Evolutionary conservation across 352 stramenopile genomes (phyloP).

Genomic region (Elongisporangium undulatum): DNA sequence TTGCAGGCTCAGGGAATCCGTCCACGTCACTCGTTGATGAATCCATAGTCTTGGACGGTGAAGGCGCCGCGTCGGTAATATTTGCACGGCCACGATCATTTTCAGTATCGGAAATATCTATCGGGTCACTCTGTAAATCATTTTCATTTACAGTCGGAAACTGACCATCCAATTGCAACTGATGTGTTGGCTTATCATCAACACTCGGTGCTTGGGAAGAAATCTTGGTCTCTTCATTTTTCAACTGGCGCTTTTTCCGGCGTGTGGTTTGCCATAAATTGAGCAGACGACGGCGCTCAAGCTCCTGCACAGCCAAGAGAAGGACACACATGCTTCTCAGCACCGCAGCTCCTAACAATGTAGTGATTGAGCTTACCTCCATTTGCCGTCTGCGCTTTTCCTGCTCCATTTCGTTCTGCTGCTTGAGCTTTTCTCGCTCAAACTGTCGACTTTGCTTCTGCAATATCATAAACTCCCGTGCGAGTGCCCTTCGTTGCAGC

Average conservation of each 20-base stretch:
- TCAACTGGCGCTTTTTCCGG: constrained; percentile 9
- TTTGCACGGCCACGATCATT: constrained; percentile 17
- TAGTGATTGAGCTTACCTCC: constrained; percentile 19
- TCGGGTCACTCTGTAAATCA: not conserved
- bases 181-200: not conserved
- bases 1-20: constrained; percentile 1
- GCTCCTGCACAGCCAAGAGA: not conserved
- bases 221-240: constrained; percentile 3
- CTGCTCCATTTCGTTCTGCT: constrained; percentile 30
- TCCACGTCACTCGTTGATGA: not conserved
- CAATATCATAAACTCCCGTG: constrained; percentile 61
- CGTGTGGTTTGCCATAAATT: constrained; percentile 14
- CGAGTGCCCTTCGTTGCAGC: constrained; percentile 38
- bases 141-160: not conserved
- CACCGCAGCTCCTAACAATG: not conserved
- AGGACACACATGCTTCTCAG: not conserved
- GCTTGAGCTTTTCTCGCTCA: constrained; percentile 23
- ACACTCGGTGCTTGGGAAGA: constrained; percentile 5
- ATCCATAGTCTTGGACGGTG: not conserved
- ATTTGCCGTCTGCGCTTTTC: constrained; percentile 40
- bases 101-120: constrained; percentile 4
- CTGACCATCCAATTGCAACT: not conserved
- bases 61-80: not conserved
- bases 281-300: not conserved
- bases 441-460: constrained; percentile 48